These are phyloP conservation scores for Suhomyces maxii DNA, from an alignment of 1,139 yeast genomes.

Conservation along the genomic window DNA sequence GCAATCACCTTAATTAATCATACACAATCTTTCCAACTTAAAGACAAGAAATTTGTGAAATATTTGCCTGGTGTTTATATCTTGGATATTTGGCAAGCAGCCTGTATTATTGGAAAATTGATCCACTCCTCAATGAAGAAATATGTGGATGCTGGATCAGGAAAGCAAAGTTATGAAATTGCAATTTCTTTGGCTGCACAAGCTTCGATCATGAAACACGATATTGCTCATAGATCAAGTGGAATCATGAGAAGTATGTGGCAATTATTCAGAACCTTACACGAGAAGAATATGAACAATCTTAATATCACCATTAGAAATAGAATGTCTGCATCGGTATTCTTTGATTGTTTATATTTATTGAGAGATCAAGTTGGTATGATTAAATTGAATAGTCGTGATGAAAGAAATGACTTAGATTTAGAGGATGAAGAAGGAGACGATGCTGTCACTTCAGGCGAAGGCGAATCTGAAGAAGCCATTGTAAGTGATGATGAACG, in stretches of 20 bases:
- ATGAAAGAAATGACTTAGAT: conserved; percentile 18
- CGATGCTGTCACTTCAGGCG: conserved; percentile 15
- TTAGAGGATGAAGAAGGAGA: conserved; percentile 16
- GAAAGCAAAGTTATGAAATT: conserved; percentile 66
- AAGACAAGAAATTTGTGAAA: conserved; percentile 63
- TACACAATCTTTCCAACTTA: conserved; percentile 58
- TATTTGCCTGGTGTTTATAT: conserved; percentile 84
- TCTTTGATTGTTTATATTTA: conserved; percentile 85
- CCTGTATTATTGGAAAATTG: conserved; percentile 78
- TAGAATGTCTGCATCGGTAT: conserved; percentile 88
- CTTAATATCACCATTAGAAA: conserved; percentile 64
- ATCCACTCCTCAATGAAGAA: conserved; percentile 70
- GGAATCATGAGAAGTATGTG: conserved; percentile 94
- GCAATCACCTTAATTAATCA: conserved; percentile 72
- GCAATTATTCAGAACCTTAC: conserved; percentile 71
- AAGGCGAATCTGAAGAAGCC: conserved; percentile 28
- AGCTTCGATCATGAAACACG: conserved; percentile 87
- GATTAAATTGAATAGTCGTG: conserved; percentile 54
- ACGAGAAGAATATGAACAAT: conserved; percentile 39
- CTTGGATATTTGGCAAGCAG: conserved; percentile 86
- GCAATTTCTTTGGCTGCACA: conserved; percentile 71
- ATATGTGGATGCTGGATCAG: conserved; percentile 68
- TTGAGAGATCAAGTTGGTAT: conserved; percentile 85
- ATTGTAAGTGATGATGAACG: conserved; percentile 30
- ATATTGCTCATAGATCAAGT: conserved; percentile 87